Conservation (phyloP, 306 rosid species). For the Cajanus cajan region DNA sequence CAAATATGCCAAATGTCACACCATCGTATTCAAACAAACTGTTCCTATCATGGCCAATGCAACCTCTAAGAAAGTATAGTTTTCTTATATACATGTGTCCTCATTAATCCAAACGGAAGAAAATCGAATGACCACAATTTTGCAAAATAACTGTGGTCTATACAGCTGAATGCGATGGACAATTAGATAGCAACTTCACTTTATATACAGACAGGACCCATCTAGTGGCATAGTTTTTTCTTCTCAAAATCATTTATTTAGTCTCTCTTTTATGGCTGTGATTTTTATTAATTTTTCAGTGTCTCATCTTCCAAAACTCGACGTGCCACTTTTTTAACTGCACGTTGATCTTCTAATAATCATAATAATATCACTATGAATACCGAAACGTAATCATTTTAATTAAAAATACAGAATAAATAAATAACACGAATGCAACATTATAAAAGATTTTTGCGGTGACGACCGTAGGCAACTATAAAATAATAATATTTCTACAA, state of each 20-base stretch:
- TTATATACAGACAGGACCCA: not conserved
- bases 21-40: conserved; percentile 16
- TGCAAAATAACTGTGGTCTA: not conserved
- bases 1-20: not conserved
- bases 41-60: conserved; percentile 1
- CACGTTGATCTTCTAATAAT: not conserved
- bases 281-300: too few relatives aligned
- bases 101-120: not conserved
- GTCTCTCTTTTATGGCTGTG: not conserved
- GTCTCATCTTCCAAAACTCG: too few relatives aligned
- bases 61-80: not conserved
- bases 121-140: not conserved
- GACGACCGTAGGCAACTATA: not conserved
- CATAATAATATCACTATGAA: too few relatives aligned
- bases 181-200: conserved; percentile 13
- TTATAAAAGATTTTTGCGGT: not conserved
- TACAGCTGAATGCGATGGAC: not conserved
- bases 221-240: not conserved
- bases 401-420: too few relatives aligned
- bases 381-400: too few relatives aligned
- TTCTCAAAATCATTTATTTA: not conserved
- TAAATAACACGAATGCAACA: too few relatives aligned
- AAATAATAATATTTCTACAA: not conserved
- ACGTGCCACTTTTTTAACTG: too few relatives aligned
- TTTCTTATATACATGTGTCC: not conserved